Evolutionary conservation across 768 basidiomycete genomes (phyloP).

Genomic region (Trametes maxima): DNA sequence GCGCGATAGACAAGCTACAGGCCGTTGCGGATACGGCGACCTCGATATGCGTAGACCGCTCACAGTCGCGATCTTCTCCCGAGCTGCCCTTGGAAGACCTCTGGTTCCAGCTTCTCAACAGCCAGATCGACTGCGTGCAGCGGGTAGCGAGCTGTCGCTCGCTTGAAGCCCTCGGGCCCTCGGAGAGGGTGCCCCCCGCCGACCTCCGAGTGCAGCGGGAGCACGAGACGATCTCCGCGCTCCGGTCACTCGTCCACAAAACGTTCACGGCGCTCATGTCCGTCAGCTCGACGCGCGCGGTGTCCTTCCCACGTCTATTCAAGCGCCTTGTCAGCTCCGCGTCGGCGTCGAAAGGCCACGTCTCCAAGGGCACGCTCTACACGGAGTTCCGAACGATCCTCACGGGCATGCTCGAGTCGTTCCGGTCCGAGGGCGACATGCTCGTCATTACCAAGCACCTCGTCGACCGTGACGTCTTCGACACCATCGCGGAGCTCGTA

Average conservation of each 20-base stretch:
- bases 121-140: conserved; percentile 82
- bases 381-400: conserved; percentile 91
- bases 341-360: conserved; percentile 50
- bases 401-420: conserved; percentile 94
- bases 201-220: conserved; percentile 27
- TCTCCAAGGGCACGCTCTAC: conserved; percentile 69
- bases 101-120: conserved; percentile 85
- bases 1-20: conserved; percentile 53
- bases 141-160: conserved; percentile 52
- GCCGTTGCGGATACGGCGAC: conserved; percentile 63
- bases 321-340: conserved; percentile 85
- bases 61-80: conserved; percentile 42
- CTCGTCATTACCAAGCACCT: conserved; percentile 82
- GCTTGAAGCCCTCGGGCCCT: conserved; percentile 16
- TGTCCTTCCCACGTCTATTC: conserved; percentile 93
- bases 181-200: conserved; percentile 21
- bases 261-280: conserved; percentile 86
- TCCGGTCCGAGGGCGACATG: conserved; percentile 90
- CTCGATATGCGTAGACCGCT: conserved; percentile 70
- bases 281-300: conserved; percentile 71
- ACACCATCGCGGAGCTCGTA: conserved; percentile 61
- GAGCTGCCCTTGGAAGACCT: conserved; percentile 71
- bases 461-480: conserved; percentile 80
- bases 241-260: conserved; percentile 79
- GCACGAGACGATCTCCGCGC: conserved; percentile 44